phyloP scores from a whole-genome alignment of 2,329 filamentous ascomycete species.

The Dothistroma pini region DNA sequence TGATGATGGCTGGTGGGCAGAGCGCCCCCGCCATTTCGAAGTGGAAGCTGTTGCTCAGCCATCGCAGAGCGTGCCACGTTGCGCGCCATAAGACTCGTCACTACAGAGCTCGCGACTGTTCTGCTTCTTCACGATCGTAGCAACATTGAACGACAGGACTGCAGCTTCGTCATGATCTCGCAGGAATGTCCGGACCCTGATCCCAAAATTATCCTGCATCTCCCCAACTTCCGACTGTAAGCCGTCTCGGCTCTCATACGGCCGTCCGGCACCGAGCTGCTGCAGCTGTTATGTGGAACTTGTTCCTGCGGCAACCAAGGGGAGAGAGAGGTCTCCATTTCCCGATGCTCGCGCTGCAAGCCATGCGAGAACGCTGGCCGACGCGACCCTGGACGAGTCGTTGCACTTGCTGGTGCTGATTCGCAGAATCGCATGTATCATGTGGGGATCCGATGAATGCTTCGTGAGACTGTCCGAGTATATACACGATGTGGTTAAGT shows the following conservation, averaged over 20 bases:
- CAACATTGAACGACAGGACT: too few relatives aligned
- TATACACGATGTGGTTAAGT: constrained; percentile 9
- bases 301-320: constrained; percentile 3
- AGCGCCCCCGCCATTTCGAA: not conserved
- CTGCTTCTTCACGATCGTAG: too few relatives aligned
- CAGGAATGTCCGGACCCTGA: too few relatives aligned
- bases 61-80: not conserved
- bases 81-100: not conserved
- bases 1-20: not conserved
- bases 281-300: not conserved
- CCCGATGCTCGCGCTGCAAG: not conserved
- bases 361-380: not conserved
- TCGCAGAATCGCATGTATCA: not conserved
- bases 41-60: not conserved
- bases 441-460: not conserved
- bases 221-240: too few relatives aligned
- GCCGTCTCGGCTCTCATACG: too few relatives aligned
- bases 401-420: not conserved
- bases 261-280: not conserved
- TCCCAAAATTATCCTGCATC: too few relatives aligned
- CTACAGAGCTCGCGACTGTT: too few relatives aligned
- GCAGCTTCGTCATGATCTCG: too few relatives aligned
- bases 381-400: not conserved
- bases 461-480: not conserved
- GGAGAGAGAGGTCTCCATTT: not conserved